A percentile compares a stretch with the other conserved stretches of the same genome.
Evolutionary conservation across 108 stramenopile genomes (phyloP).

Genomic region (Stephanodiscus minutulus): DNA sequence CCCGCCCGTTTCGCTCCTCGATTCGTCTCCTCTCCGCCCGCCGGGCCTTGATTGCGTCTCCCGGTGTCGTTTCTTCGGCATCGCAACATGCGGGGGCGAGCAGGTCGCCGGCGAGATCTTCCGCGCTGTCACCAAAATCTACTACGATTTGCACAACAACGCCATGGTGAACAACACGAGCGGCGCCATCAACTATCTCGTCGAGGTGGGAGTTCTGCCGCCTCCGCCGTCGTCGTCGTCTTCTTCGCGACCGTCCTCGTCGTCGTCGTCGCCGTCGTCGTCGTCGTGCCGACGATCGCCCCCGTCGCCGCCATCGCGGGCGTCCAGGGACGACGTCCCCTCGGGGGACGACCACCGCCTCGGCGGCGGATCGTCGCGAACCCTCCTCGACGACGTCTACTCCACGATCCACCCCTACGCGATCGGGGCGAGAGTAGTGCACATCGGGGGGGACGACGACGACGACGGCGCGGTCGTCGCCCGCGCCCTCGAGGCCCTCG

Average conservation of each 20-base stretch:
- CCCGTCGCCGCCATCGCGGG: no score
- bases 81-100: not conserved
- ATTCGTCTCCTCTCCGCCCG: no score
- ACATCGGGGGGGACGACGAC: not conserved
- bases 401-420: slow-evolving; percentile 17
- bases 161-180: slow-evolving; percentile 25
- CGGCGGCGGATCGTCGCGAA: no score
- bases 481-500: slow-evolving; percentile 14
- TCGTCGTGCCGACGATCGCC: no score
- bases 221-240: no score
- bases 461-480: no score
- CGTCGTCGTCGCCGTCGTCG: not conserved
- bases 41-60: no score
- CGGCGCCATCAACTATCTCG: slow-evolving; percentile 15
- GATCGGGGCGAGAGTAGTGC: slow-evolving; percentile 8
- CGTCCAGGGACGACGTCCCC: no score
- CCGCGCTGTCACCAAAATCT: slow-evolving; percentile 23
- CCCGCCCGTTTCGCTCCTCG: no score
- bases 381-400: slow-evolving; percentile 10
- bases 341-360: no score
- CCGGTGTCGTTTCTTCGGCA: not conserved
- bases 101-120: slow-evolving; percentile 11
- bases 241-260: no score
- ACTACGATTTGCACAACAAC: slow-evolving; percentile 24
- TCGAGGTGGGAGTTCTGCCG: not conserved